Percentiles rank a stretch among this genome's conserved stretches.
phyloP scores from a whole-genome alignment of 2,329 filamentous ascomycete genomes.

The Aspergillus fijiensis region DNA sequence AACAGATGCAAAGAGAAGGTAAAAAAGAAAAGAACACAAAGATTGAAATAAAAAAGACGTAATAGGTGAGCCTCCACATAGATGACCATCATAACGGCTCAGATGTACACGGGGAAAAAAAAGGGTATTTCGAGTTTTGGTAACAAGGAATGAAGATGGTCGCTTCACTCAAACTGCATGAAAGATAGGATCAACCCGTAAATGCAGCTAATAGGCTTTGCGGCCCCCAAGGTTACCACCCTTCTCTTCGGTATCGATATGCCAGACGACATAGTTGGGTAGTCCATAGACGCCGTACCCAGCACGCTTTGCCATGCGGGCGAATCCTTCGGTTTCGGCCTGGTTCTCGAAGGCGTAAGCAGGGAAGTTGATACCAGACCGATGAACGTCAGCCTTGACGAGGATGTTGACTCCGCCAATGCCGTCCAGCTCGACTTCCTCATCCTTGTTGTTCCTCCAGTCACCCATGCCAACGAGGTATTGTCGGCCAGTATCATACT shows the following conservation, averaged over 20 bases:
- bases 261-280: constrained; percentile 98
- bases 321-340: constrained; percentile 97
- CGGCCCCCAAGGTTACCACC: constrained; percentile 64
- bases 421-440: constrained; percentile 88
- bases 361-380: constrained; percentile 96
- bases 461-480: constrained; percentile 92
- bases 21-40: constrained; percentile 15
- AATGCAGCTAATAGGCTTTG: constrained; percentile 37
- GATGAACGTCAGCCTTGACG: constrained; percentile 95
- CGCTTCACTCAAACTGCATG: background rate
- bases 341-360: constrained; percentile 97
- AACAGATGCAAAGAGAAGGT: constrained; percentile 16
- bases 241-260: constrained; percentile 96
- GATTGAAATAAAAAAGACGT: constrained; percentile 18
- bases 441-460: constrained; percentile 87
- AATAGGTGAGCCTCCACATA: constrained; percentile 14
- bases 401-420: constrained; percentile 97
- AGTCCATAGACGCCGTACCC: constrained; percentile 90
- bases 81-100: constrained; percentile 16
- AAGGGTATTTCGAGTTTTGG: constrained; percentile 12
- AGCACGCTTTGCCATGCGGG: constrained; percentile 96
- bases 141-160: constrained; percentile 5
- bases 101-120: constrained; percentile 17
- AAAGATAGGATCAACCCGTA: constrained; percentile 6
- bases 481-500: constrained; percentile 84